These are phyloP conservation scores for Stagonosporopsis chrysanthemi DNA, from an alignment of 2,329 filamentous ascomycete species.

Conservation along the genomic window DNA sequence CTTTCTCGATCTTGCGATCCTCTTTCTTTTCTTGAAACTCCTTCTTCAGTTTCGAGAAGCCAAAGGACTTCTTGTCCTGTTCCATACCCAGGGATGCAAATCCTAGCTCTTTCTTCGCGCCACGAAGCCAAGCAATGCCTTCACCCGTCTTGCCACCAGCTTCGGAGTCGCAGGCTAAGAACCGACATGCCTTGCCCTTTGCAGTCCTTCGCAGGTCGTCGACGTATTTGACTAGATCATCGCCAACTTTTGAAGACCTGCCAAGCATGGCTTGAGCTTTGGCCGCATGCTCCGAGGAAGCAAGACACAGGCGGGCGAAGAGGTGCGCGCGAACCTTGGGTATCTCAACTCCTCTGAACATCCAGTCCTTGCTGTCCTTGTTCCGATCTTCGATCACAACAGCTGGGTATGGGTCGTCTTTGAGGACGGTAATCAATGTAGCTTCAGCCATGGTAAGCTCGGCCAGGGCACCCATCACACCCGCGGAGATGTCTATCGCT, in stretches of 20 bases:
- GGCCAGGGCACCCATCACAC: constrained; percentile 55
- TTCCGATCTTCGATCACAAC: constrained; percentile 83
- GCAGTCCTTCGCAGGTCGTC: constrained; percentile 77
- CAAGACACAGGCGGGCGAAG: constrained; percentile 85
- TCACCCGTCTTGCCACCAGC: constrained; percentile 80
- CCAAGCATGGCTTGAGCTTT: constrained; percentile 67
- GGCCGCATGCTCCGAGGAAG: constrained; percentile 85
- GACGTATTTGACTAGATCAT: constrained; percentile 74
- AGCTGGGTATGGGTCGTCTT: constrained; percentile 92
- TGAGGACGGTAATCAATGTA: constrained; percentile 86
- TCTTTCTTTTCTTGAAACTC: constrained; percentile 80
- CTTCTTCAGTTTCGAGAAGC: constrained; percentile 72
- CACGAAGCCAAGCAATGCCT: constrained; percentile 85
- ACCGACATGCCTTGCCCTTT: constrained; percentile 84
- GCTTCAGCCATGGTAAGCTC: constrained; percentile 83
- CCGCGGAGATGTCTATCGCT: constrained; percentile 53
- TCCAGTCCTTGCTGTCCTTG: constrained; percentile 89
- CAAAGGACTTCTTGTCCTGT: constrained; percentile 58
- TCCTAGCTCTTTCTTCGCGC: constrained; percentile 77
- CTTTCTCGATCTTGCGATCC: constrained; percentile 79
- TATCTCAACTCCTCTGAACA: constrained; percentile 89
- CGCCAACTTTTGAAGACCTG: constrained; percentile 61
- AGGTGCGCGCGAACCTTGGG: constrained; percentile 88
- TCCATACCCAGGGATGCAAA: constrained; percentile 55
- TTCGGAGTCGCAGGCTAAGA: constrained; percentile 90